phyloP scores from a whole-genome alignment of 176 grass and related monocot genomes.

The Zoysia pacifica region DNA sequence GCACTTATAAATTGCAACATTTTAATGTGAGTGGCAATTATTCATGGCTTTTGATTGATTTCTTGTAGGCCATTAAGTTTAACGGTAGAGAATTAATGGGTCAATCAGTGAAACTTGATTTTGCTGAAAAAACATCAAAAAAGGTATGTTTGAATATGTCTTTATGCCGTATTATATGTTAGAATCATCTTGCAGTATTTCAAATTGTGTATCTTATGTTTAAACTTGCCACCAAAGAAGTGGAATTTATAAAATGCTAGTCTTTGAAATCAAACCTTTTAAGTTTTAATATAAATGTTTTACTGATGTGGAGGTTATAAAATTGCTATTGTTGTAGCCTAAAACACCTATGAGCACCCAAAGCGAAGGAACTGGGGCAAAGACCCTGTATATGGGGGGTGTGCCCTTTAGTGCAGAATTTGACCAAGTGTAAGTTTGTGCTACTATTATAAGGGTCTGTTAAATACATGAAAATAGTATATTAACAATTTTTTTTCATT shows the following conservation, averaged over 20 bases:
- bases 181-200: neutral
- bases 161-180: neutral
- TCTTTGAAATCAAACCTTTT: too few species aligned
- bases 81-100: slow-evolving; percentile 58
- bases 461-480: neutral
- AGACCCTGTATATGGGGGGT: slow-evolving; percentile 68
- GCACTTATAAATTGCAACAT: neutral
- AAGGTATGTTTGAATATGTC: slow-evolving; percentile 31
- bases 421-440: slow-evolving; percentile 59
- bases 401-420: slow-evolving; percentile 34
- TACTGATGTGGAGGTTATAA: neutral
- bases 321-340: slow-evolving; percentile 42
- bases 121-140: slow-evolving; percentile 45
- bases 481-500: neutral
- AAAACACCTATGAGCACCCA: slow-evolving; percentile 63
- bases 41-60: neutral
- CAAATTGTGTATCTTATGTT: neutral
- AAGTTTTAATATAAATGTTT: neutral
- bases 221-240: slow-evolving; percentile 46
- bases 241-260: slow-evolving; percentile 10
- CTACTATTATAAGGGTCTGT: neutral
- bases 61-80: slow-evolving; percentile 57
- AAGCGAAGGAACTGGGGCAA: slow-evolving; percentile 40
- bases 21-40: neutral
- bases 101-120: slow-evolving; percentile 33